phyloP scores from a whole-genome alignment of 805 yeast genomes.

The Yueomyces sp. region DNA sequence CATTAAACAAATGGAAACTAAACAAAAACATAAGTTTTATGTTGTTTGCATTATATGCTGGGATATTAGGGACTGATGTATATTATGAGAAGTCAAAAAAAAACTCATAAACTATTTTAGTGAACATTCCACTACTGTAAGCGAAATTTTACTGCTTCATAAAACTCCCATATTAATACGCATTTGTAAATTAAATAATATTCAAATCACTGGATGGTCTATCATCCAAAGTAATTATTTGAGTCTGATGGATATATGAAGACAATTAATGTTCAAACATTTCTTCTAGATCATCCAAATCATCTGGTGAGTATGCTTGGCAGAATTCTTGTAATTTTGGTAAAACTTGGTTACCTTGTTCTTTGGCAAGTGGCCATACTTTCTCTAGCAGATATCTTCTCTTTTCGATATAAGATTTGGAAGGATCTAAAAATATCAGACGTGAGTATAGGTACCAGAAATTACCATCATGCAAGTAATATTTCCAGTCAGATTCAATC shows the following conservation, averaged over 20 bases:
- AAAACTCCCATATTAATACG: no score
- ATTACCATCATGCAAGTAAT: slow-evolving; percentile 8
- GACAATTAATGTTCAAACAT: slow-evolving; percentile 1
- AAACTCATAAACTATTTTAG: no score
- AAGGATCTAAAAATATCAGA: slow-evolving; percentile 14
- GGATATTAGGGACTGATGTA: slow-evolving; percentile 10
- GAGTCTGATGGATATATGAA: no score
- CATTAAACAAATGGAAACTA: slow-evolving; percentile 34
- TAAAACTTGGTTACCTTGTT: background rate
- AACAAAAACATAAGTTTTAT: slow-evolving; percentile 29
- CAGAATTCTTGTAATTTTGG: slow-evolving; percentile 8
- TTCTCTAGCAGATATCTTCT: slow-evolving; percentile 10
- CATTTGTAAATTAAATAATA: no score
- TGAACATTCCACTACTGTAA: no score
- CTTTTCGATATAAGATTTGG: slow-evolving; percentile 14
- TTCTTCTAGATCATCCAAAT: slow-evolving; percentile 10
- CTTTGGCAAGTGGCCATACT: slow-evolving; percentile 12
- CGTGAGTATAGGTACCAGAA: slow-evolving; percentile 20
- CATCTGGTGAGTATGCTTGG: slow-evolving; percentile 18
- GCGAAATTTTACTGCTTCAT: no score
- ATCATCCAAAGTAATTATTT: no score
- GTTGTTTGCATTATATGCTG: slow-evolving; percentile 11
- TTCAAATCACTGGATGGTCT: no score
- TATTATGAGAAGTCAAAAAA: slow-evolving; percentile 4
- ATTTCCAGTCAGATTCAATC: slow-evolving; percentile 8